Base-by-base conservation (phyloP, 306 rosid genomes). In the Begonia loranthoides region DNA sequence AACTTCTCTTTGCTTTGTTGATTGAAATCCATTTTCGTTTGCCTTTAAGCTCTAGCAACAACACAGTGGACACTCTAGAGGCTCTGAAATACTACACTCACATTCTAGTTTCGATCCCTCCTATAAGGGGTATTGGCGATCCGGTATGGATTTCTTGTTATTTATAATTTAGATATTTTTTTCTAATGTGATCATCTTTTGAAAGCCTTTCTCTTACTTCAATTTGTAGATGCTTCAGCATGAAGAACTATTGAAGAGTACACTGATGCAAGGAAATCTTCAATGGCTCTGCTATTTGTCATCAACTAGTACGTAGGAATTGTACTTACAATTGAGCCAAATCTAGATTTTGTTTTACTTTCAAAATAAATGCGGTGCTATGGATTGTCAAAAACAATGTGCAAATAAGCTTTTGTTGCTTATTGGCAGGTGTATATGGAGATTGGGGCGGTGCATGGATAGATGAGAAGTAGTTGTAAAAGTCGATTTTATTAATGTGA, bases 241-340 rank as follows among this genome's bases (percentile, higher is more conserved):
- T 65, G 82, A 78, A 72, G 71, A 72, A 11, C 73, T 79, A 59
- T 33, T 90, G 10, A 76, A 68, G 76, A 68, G 76, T 62, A 55
- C 67, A 2, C 76, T 82, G 60, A 53, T 56, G 56, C 60, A 64
- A 45, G 90, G 86, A 46, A 54, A 68, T 66, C 80, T 85, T 62
- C 82, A 22, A 57, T 80, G 95, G 85, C 80, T 90, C 28, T 55
- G 87, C 63, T 90, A 90, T 70, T 76, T 90, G 80, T 82, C 94
- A 46, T 79, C 95, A 15, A 85, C 95, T 17, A 72, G 97, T 90
- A 66, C 60, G 83, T 65, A 53, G 60, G 63, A 10, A 5, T 44
- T 66, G 7, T 39, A 50, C 12, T 43, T 15, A 13, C 22, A 6
- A 15, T 12, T 15, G 1, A 17, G 28, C 21, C 41, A 44, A 15